Percentiles rank a stretch among this genome's conserved stretches.
Conservation (phyloP, 2,329 filamentous ascomycete species). For the Claviceps purpurea region DNA sequence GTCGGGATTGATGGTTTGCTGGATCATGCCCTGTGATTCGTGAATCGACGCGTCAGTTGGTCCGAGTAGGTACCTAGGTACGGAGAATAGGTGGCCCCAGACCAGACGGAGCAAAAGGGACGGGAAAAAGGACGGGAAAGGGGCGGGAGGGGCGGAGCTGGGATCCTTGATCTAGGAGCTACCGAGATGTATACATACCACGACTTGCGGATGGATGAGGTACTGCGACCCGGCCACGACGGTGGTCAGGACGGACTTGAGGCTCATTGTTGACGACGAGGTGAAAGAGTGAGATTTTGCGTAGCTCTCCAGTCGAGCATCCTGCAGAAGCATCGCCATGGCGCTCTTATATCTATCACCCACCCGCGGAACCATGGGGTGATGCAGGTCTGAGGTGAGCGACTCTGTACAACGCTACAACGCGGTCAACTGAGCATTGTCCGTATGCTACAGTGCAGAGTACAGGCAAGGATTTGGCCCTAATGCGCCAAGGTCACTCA, state of each 20-base stretch:
- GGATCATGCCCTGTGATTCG: slow-evolving; percentile 22
- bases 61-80: no score
- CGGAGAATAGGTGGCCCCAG: no score
- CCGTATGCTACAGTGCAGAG: no score
- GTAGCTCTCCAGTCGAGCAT: not conserved
- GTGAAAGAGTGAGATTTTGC: not conserved
- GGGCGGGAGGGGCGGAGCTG: no score
- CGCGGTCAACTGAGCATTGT: no score
- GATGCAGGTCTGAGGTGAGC: no score
- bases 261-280: not conserved
- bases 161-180: not conserved
- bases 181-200: slow-evolving; percentile 14
- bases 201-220: slow-evolving; percentile 24
- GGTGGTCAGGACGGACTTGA: slow-evolving; percentile 21
- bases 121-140: not conserved
- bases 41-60: not conserved
- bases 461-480: no score
- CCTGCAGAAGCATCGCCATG: slow-evolving; percentile 1
- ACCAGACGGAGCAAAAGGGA: no score
- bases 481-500: no score
- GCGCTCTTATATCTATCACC: not conserved
- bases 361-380: not conserved
- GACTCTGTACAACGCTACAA: no score
- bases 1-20: slow-evolving; percentile 27
- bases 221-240: slow-evolving; percentile 25